Conservation (phyloP, 2,329 filamentous ascomycete species). For the Sordariomycetes sp. region DNA sequence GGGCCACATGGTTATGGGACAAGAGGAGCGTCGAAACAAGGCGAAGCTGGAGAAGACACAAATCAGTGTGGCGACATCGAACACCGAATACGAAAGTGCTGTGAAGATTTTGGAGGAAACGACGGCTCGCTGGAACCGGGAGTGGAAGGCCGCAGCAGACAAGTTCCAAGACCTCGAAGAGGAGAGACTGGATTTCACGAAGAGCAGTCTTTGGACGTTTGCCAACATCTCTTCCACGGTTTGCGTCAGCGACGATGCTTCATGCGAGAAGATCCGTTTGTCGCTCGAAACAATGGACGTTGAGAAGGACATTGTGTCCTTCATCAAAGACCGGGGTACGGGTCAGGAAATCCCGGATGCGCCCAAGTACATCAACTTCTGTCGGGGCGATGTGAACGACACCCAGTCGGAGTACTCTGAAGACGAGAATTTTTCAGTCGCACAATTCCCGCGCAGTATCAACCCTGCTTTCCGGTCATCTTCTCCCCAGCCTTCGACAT, state of each 20-base stretch:
- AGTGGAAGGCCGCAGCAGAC: conserved; percentile 96
- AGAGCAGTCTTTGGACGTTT: conserved; percentile 96
- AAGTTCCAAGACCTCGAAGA: conserved; percentile 99
- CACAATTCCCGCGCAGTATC: conserved; percentile 89
- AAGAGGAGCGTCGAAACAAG: conserved; percentile 98
- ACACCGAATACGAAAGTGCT: conserved; percentile 85
- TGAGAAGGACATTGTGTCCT: conserved; percentile 82
- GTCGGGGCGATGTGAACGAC: conserved; percentile 76
- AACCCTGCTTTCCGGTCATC: conserved; percentile 95
- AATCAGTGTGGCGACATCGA: conserved; percentile 84
- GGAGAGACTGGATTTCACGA: conserved; percentile 91
- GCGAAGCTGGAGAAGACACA: conserved; percentile 98
- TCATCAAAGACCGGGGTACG: conserved; percentile 84
- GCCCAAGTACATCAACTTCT: conserved; percentile 98
- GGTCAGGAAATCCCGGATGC: conserved; percentile 96
- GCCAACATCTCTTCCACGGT: conserved; percentile 96
- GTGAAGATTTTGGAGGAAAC: conserved; percentile 94
- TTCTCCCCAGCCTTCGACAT: conserved; percentile 88
- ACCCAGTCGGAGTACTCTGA: conserved; percentile 75
- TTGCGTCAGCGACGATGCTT: conserved; percentile 92
- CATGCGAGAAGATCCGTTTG: conserved; percentile 91
- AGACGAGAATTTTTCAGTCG: conserved; percentile 85
- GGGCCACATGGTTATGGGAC: conserved; percentile 99
- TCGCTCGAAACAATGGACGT: conserved; percentile 94
- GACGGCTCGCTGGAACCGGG: conserved; percentile 89